Evolutionary conservation across 2,329 filamentous ascomycete species (phyloP).

Genomic region (Rhynchosporium agropyri): DNA sequence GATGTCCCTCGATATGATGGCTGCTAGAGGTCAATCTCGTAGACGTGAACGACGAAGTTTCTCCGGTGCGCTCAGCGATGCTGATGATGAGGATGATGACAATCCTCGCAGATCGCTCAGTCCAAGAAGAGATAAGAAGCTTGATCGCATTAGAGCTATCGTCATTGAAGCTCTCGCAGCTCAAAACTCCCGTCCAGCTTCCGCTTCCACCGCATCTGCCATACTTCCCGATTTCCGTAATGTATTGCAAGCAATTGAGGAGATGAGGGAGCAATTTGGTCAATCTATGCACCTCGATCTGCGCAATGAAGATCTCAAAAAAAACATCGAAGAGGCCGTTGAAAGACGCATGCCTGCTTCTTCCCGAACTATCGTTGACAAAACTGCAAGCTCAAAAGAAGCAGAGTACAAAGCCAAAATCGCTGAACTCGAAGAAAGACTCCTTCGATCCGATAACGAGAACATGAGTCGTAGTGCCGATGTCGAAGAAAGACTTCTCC

Average conservation of each 20-base stretch:
- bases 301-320: conserved; percentile 58
- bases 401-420: conserved; percentile 43
- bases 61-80: conserved; percentile 78
- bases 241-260: conserved; percentile 68
- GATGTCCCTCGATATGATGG: conserved; percentile 62
- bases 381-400: conserved; percentile 31
- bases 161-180: conserved; percentile 72
- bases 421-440: conserved; percentile 64
- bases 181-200: conserved; percentile 47
- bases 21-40: conserved; percentile 57
- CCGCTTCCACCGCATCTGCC: conserved; percentile 32
- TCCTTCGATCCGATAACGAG: conserved; percentile 58
- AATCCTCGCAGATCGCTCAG: conserved; percentile 70
- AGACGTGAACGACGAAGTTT: conserved; percentile 64
- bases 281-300: conserved; percentile 50
- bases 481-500: conserved; percentile 68
- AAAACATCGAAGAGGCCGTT: conserved; percentile 65
- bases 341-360: conserved; percentile 58
- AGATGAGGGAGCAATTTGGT: conserved; percentile 59
- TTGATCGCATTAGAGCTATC: conserved; percentile 78
- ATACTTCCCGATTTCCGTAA: conserved; percentile 45
- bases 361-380: conserved; percentile 51
- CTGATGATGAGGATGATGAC: conserved; percentile 93
- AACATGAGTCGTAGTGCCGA: conserved; percentile 53
- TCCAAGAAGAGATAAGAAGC: conserved; percentile 73